These are phyloP conservation scores for Podospora fimiseda DNA, from an alignment of 495 filamentous ascomycete species.

Conservation along the genomic window DNA sequence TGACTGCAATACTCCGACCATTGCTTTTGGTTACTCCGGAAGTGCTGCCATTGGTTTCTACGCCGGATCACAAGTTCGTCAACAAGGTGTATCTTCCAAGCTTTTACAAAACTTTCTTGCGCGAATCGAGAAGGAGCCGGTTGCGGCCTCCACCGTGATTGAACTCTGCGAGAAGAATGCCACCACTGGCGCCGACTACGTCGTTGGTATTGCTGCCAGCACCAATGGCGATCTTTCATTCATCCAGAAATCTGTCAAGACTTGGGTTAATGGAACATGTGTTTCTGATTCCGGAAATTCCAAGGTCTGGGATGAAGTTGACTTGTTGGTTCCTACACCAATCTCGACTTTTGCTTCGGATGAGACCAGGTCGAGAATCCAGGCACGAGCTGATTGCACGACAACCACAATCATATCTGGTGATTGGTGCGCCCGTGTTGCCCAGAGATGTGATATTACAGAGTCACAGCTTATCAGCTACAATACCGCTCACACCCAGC, in stretches of 20 bases:
- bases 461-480: constrained; percentile 30
- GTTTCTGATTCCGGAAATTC: neutral
- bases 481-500: constrained; percentile 23
- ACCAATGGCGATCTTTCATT: neutral
- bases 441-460: constrained; percentile 32
- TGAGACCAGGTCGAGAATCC: neutral
- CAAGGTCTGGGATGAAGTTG: neutral
- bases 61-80: neutral
- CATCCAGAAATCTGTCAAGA: neutral
- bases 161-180: neutral
- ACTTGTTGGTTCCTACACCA: neutral
- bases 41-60: neutral
- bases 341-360: no score
- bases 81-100: neutral
- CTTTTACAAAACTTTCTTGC: neutral
- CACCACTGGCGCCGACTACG: neutral
- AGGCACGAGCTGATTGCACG: neutral
- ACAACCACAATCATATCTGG: constrained; percentile 7
- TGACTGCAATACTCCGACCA: neutral
- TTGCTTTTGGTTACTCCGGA: neutral
- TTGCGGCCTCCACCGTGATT: neutral
- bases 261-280: neutral
- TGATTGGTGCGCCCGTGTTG: constrained; percentile 32
- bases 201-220: neutral
- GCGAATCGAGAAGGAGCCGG: neutral